Percentiles rank a stretch among this genome's conserved stretches.
Conservation (phyloP, 2,329 filamentous ascomycete genomes). For the Pestalotiopsis sp. region DNA sequence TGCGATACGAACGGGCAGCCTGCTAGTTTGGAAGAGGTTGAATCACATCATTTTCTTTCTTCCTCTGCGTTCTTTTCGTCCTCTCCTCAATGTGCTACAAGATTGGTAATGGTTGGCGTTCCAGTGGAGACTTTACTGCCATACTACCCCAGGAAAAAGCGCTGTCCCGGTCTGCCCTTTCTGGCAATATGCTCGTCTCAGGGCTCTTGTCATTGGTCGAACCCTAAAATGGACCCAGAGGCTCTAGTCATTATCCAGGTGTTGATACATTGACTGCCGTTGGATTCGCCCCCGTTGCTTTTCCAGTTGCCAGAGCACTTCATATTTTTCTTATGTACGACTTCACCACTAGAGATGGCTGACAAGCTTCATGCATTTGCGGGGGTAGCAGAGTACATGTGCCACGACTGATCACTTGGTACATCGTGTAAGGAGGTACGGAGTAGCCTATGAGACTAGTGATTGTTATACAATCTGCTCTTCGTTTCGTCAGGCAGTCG, state of each 20-base stretch:
- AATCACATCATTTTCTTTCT: background rate
- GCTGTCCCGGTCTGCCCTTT: background rate
- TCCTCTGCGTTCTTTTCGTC: background rate
- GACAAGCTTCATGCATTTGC: no score
- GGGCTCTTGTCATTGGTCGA: background rate
- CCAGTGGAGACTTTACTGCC: background rate
- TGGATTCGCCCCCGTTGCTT: no score
- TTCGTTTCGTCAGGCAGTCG: no score
- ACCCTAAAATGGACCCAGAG: background rate
- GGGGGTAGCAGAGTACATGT: no score
- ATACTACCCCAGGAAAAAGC: background rate
- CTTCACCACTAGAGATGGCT: no score
- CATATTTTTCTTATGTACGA: no score
- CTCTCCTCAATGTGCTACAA: background rate
- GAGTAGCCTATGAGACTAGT: no score
- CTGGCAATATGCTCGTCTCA: background rate
- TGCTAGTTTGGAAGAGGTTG: background rate
- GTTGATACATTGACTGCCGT: no score
- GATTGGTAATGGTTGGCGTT: background rate
- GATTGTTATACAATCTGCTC: no score
- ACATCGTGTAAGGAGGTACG: no score
- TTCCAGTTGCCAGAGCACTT: no score
- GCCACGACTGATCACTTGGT: no score
- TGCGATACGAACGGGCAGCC: slow-evolving; percentile 2
- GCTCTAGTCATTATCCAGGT: background rate